Evolutionary conservation across 331 rosid genomes (phyloP), one percentile per base, ranked within the genome.

Genomic region (Stylosanthes scabra): DNA sequence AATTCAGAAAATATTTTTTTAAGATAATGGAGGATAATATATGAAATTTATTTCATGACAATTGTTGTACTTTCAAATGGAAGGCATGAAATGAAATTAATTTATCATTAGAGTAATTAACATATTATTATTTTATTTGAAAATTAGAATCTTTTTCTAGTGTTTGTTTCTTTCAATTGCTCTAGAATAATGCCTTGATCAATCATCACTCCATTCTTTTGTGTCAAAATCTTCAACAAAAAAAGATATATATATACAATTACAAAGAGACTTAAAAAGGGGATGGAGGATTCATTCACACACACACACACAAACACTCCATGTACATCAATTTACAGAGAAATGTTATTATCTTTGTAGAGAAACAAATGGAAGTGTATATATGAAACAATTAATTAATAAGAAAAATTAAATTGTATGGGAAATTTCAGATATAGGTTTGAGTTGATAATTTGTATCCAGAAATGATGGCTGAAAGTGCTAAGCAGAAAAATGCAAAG

Each of bases 361-460:
- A 29, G 0, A n/a, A 31, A 51, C 7, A 9, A 74, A 56, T n/a
- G 11, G 3, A 25, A 62, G 59, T 4, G 25, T 20, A 20, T 20
- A 20, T 20, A 31, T 34, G 77, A 28, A 74, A 60, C 9, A 45
- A 5, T 50, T 31, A 11, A 20, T 20, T 20, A 20, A 20, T 45
- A 39, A 8, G 49, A 34, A 52, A 49, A 3, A 20, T 20, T 20
- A 0, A 20, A 20, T n/a, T 16, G 8, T 31, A 6, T 14, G 16
- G 25, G 1, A 20, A 20, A 52, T 3, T n/a, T 89, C 68, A 88
- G 3, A 80, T 71, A 11, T 78, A 78, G 68, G 88, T 57, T 27
- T 70, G 85, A 65, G 87, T 74, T 2, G 91, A 82, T 51, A 86
- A 69, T 42, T 81, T 89, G 83, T 80, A 77, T 71, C 91, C 90